Evolutionary conservation across 2,329 filamentous ascomycete genomes (phyloP), one percentile per base, ranked within the genome.

Genomic region (Tolypocladium album): DNA sequence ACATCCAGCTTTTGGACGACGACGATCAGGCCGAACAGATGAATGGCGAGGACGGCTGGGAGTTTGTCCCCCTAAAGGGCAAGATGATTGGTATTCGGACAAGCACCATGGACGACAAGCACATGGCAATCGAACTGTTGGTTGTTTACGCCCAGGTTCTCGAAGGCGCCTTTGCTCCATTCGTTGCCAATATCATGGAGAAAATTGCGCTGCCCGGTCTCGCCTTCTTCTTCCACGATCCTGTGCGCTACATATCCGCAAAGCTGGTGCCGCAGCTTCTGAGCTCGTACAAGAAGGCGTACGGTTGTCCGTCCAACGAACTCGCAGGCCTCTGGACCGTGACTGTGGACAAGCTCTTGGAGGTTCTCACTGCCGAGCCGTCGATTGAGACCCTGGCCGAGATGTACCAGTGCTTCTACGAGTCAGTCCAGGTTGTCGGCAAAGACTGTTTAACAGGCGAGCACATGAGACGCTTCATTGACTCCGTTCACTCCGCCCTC

Each of bases 331-430:
- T 99, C 56, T 99, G 94, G 94, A 83, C 82, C 63, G 86, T 83
- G 59, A 95, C 92, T 4, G 87, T 94, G 12, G 89, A 90, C 68
- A 97, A 96, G 77, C 83, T 97, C 42, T 85, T 99, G 13, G 94
- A 97, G 73, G 92, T 97, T 1, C 82, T 99, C 45, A 90, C 88
- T 63, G 92, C 92, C 0, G 94, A 99, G 76, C 93, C 94, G 24
- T 92, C 92, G 1, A 92, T 99, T 61, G 94, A 99, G 68, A 96
- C 94, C 0, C 82, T 99, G 55, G 93, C 94, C 1, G 94, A 97
- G 76, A 97, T 99, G 91, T 99, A 97, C 76, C 93, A 97, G 75
- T 99, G 94, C 79, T 99, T 99, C 79, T 99, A 99, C 74, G 94
- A 99, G 74, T 96, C 91, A 34, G 87, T 99, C 9, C 93, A 97